Conservation (phyloP, 2,329 filamentous ascomycete species). For the Diplocarpon rosae region DNA sequence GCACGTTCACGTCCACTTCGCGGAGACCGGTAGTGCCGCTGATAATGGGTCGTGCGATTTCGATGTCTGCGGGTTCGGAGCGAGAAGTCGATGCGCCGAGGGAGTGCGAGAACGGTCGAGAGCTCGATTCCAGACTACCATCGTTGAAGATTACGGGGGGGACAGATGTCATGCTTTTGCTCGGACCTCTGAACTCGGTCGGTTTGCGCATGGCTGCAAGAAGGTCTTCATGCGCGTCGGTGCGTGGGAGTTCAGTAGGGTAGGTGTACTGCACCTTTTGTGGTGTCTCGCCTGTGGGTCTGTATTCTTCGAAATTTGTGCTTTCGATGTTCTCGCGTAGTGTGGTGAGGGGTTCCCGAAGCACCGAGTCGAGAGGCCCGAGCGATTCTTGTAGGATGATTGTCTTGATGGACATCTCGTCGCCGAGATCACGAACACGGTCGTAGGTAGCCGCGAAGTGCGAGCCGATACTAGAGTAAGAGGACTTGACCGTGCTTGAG, state of each 20-base stretch:
- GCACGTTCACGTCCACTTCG: conserved; percentile 37
- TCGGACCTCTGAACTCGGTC: conserved; percentile 23
- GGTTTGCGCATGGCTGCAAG: conserved; percentile 36
- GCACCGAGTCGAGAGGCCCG: conserved; percentile 45
- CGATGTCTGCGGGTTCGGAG: neutral
- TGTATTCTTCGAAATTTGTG: conserved; percentile 65
- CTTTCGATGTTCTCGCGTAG: conserved; percentile 59
- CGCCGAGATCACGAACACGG: conserved; percentile 56
- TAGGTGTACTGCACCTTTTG: conserved; percentile 74
- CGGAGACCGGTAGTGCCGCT: conserved; percentile 32
- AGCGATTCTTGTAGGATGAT: conserved; percentile 48
- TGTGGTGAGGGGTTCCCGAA: conserved; percentile 59
- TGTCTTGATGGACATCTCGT: conserved; percentile 53
- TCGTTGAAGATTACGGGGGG: conserved; percentile 27
- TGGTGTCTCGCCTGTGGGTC: conserved; percentile 76
- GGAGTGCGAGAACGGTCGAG: conserved; percentile 9
- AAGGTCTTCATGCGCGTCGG: conserved; percentile 48
- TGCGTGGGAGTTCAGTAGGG: conserved; percentile 67
- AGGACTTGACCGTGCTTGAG: conserved; percentile 57
- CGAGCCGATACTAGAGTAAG: conserved; percentile 58
- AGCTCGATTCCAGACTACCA: neutral
- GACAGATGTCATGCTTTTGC: conserved; percentile 27
- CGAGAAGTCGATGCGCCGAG: conserved; percentile 11
- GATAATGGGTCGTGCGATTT: conserved; percentile 24
- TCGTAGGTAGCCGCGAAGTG: conserved; percentile 60